Base-by-base conservation (phyloP, 805 yeast species). In the Pichia manshurica region DNA sequence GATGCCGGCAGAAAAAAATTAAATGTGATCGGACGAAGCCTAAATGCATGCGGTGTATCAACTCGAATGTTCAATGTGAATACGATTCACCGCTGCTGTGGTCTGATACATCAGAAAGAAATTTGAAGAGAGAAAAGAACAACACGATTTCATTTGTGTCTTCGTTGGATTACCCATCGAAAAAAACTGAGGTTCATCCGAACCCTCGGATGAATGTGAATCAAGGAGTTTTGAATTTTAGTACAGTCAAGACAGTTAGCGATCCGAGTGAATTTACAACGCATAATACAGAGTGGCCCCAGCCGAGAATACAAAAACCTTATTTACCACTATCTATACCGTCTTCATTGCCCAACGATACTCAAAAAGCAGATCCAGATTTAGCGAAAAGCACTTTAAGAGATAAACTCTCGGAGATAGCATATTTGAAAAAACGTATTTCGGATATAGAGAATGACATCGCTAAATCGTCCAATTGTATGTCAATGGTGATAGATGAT, bases 1-100 rank as follows among this genome's bases (percentile, higher is more conserved):
- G 23, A 15, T 60, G 64, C 42, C 39, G 63, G 15, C 46, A 44
- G 31, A 49, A 52, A 23, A 60, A 60, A 45, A 46, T 60, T 25
- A 57, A 55, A 39, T 60, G 64, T 50, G 62, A 58, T 43, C 45
- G 59, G 22, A 23, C 39, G 2, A 53, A 54, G 39, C 64, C 64
- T 10, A 16, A 13, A 2, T 60, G 64, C 39, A 19, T 40, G 3
- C 25, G 53, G 21, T 60, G 63, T 36, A 15, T 29, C 4, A 51
- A 50, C 19, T 47, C 51, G 3, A 40, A 51, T 5, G 16, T 40
- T 1, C 17, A 23, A 12, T 58, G 62, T 35, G 12, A 13, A 3
- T 58, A 58, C 23, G 53, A 51, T 16, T 55, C 55, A 0, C 62
- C 62, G 6, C 23, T 29, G 5, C 47, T 47, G 8, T 53, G 54